Evolutionary conservation across 768 basidiomycete species (phyloP).

Genomic region (Termitomyces sp.): DNA sequence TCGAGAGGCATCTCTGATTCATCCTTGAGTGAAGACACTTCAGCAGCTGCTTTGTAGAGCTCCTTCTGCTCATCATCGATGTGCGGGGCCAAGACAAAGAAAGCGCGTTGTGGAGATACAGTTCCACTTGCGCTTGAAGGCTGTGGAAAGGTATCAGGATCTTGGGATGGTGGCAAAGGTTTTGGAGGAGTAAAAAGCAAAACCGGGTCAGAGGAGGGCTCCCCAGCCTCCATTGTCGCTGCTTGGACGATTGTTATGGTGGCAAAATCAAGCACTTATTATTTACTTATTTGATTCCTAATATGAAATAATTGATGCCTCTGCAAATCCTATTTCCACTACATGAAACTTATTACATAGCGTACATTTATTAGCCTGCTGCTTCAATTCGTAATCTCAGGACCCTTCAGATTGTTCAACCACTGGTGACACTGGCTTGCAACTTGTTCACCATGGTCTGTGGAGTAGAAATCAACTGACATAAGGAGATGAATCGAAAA

Average conservation of each 20-base stretch:
- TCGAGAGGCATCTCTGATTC: constrained; percentile 28
- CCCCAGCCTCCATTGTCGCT: constrained; percentile 11
- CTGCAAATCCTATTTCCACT: too few species aligned
- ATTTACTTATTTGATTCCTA: neutral
- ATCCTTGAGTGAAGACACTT: constrained; percentile 25
- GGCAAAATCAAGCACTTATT: neutral
- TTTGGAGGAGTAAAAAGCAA: constrained; percentile 18
- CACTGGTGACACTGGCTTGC: constrained; percentile 36
- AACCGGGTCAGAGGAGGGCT: constrained; percentile 11
- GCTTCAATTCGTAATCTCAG: neutral
- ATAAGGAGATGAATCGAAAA: neutral
- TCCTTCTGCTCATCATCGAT: constrained; percentile 31
- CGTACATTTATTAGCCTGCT: neutral
- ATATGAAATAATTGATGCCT: neutral
- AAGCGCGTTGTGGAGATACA: neutral
- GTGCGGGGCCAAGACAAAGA: constrained; percentile 33
- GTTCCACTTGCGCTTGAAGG: neutral
- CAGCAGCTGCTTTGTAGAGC: constrained; percentile 32
- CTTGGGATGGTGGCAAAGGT: neutral
- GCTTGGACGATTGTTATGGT: neutral
- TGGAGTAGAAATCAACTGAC: constrained; percentile 1
- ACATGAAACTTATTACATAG: too few species aligned
- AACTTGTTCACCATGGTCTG: constrained; percentile 48
- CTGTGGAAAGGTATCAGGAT: neutral
- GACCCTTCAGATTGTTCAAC: constrained; percentile 1